Percentiles rank a stretch among this genome's conserved stretches.
These are phyloP conservation scores for Phanerochaete carnosa DNA, from an alignment of 768 basidiomycete species.

Conservation along the genomic window DNA sequence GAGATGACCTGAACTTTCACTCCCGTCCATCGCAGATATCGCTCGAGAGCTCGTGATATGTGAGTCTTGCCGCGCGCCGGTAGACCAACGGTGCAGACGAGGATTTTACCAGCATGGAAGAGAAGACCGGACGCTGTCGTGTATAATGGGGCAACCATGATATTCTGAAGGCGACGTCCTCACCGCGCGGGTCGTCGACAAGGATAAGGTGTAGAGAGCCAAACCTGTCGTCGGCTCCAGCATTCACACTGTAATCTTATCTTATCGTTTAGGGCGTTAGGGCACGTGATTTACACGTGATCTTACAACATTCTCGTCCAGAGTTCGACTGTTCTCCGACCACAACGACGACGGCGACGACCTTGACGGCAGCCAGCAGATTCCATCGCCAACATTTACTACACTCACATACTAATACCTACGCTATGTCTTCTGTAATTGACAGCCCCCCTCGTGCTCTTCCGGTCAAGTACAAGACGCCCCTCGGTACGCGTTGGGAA, in stretches of 20 bases:
- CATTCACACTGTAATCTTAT: slow-evolving; percentile 2
- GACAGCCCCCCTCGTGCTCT: slow-evolving; percentile 66
- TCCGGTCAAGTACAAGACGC: slow-evolving; percentile 67
- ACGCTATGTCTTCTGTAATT: slow-evolving; percentile 10
- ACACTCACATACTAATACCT: background rate
- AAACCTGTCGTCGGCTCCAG: background rate
- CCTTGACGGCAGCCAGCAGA: slow-evolving; percentile 9
- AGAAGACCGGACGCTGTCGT: slow-evolving; percentile 86
- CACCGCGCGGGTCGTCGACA: background rate
- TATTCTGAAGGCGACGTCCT: background rate
- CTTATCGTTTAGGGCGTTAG: background rate
- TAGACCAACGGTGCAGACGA: slow-evolving; percentile 88
- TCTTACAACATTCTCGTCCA: background rate
- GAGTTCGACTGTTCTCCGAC: slow-evolving; percentile 1
- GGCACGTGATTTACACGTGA: background rate
- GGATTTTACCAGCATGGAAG: slow-evolving; percentile 93
- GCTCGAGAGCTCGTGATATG: slow-evolving; percentile 90
- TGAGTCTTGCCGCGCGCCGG: slow-evolving; percentile 97
- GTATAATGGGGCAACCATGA: slow-evolving; percentile 93
- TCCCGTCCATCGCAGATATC: slow-evolving; percentile 98
- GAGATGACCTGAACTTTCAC: slow-evolving; percentile 95
- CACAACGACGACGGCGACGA: slow-evolving; percentile 7
- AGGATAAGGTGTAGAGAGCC: background rate
- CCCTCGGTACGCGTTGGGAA: slow-evolving; percentile 79
- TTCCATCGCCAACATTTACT: background rate